Evolutionary conservation across 208 protist genomes (phyloP), one percentile per base, ranked within the genome.

Genomic region (Crithidia sp.): DNA sequence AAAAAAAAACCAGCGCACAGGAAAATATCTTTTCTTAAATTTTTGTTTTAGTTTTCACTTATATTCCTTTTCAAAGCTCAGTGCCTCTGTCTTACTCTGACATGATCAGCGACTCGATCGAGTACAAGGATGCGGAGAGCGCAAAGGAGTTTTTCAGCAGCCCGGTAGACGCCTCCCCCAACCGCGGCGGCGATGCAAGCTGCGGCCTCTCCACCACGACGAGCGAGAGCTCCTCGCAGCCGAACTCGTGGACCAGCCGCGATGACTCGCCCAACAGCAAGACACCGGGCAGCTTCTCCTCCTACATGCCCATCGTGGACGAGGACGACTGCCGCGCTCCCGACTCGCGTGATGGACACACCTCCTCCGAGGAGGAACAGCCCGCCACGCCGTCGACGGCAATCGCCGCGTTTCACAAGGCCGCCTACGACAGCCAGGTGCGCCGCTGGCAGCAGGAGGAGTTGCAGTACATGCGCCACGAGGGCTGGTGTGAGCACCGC

Each of bases 371-470:
- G 37, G 61, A 68, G 41, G 36, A 59, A 13, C 59, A 55, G 40
- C 53, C 39, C 2, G 16, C 45, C 4, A 45, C 60, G 49, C 67
- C 37, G 7, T 10, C 44, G 0, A 19, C 70, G 10, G 43, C 39
- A 10, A 65, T 69, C 16, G 44, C 50, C 19, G 74, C 52, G 52
- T 79, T 58, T 10, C 67, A 60, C 67, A 72, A 59, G 54, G 67
- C 74, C n/a, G 60, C 43, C 63, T 73, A 79, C 67, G 58, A 74
- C 50, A 8, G 53, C 5, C 74, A 74, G 50, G 77, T 82, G 40
- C 58, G 36, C 16, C 76, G 62, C 43, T 88, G 76, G 77, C 56
- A 74, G 60, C 36, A 77, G 57, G 67, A 76, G 52, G 84, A 86
- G 68, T 16, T 17, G n/a, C 50, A 52, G 14, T 89, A 84, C 65